These are phyloP conservation scores for Kwoniella shivajii DNA, from an alignment of 1,284 basidiomycete species.

Conservation along the genomic window DNA sequence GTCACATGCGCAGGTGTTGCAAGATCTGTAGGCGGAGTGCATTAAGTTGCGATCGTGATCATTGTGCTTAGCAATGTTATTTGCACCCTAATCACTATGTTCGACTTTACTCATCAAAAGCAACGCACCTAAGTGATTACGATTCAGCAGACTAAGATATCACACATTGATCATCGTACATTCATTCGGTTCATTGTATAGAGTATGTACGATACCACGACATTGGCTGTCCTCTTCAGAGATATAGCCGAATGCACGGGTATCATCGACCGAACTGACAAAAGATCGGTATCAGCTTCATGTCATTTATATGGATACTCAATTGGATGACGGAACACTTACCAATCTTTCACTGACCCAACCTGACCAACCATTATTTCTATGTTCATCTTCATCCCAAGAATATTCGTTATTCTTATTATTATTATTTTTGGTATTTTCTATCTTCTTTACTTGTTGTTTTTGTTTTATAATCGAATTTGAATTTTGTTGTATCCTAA, in stretches of 20 bases:
- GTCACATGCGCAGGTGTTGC: too few relatives aligned
- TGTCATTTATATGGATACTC: background rate
- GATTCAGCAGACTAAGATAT: too few relatives aligned
- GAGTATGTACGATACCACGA: too few relatives aligned
- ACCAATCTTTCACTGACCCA: slow-evolving; percentile 31
- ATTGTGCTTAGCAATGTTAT: too few relatives aligned
- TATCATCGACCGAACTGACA: slow-evolving; percentile 7
- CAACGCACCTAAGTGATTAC: too few relatives aligned
- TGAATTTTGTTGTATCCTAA: slow-evolving; percentile 25
- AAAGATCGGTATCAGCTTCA: background rate
- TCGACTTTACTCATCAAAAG: too few relatives aligned
- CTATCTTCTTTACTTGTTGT: slow-evolving; percentile 1
- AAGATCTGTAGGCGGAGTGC: too few relatives aligned
- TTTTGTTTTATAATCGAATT: slow-evolving; percentile 22
- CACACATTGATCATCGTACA: too few relatives aligned
- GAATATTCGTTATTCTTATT: slow-evolving; percentile 31
- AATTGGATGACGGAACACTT: slow-evolving; percentile 12
- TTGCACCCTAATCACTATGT: too few relatives aligned
- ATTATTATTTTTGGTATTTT: background rate
- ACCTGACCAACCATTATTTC: slow-evolving; percentile 14
- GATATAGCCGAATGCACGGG: background rate
- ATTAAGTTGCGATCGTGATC: too few relatives aligned
- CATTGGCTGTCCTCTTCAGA: too few relatives aligned
- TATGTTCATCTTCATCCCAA: slow-evolving; percentile 35
- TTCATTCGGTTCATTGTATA: too few relatives aligned